These are phyloP conservation scores for Amborella trichopoda DNA, from an alignment of 164 flowering plant species.

Conservation along the genomic window DNA sequence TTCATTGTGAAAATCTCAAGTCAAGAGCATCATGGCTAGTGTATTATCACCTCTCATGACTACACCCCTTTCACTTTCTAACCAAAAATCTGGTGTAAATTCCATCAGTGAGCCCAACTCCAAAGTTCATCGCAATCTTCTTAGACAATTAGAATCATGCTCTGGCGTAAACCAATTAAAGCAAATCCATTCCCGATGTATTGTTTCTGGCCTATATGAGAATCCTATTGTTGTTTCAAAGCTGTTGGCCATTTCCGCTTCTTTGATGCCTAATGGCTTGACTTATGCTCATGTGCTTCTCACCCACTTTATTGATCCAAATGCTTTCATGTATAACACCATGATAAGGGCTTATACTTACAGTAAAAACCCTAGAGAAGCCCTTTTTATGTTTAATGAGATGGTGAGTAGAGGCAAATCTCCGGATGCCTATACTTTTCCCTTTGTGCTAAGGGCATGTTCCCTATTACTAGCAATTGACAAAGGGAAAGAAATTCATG, in stretches of 20 bases:
- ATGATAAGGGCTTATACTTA: conserved; percentile 15
- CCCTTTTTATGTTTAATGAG: conserved; percentile 7
- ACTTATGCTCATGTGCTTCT: conserved; percentile 10
- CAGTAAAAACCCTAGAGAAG: conserved; percentile 2
- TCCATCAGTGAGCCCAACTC: too few species aligned
- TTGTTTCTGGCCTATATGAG: conserved; percentile 11
- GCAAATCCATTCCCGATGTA: conserved; percentile 15
- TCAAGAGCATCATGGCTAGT: too few species aligned
- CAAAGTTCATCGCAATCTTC: too few species aligned
- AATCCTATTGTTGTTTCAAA: conserved; percentile 9
- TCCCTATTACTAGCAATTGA: conserved; percentile 7
- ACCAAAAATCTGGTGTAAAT: too few species aligned
- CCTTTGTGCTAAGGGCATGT: conserved; percentile 15
- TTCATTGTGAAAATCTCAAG: too few species aligned
- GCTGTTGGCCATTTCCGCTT: conserved; percentile 11
- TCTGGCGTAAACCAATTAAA: conserved; percentile 6
- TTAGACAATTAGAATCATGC: conserved; percentile 8
- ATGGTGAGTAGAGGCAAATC: conserved; percentile 12
- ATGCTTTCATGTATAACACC: conserved; percentile 13
- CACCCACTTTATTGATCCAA: conserved; percentile 11
- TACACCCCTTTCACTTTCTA: too few species aligned
- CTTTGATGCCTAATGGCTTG: conserved; percentile 5
- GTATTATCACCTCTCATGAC: too few species aligned
- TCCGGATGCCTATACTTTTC: conserved; percentile 16
- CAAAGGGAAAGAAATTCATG: conserved; percentile 12